These are phyloP conservation scores for Nepenthes gracilis DNA, from an alignment of 148 eudicot genomes.

Conservation along the genomic window DNA sequence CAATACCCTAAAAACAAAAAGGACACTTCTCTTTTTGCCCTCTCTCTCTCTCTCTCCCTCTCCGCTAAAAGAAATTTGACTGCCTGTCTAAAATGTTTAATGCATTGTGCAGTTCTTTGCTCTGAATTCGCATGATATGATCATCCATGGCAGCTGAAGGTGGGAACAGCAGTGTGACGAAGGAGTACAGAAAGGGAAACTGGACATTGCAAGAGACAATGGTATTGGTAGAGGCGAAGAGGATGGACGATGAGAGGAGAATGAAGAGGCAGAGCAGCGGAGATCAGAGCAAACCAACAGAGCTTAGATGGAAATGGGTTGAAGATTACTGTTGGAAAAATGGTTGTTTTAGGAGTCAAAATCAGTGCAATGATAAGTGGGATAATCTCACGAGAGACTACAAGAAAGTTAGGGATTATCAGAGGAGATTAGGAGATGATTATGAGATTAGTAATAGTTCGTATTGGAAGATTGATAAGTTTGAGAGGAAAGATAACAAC, in stretches of 20 bases:
- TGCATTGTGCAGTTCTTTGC: too few relatives aligned
- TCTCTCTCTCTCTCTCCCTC: not conserved
- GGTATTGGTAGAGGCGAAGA: conserved; percentile 72
- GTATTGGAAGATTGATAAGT: conserved; percentile 71
- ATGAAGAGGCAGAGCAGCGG: not conserved
- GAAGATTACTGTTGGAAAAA: conserved; percentile 78
- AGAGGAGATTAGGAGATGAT: conserved; percentile 9
- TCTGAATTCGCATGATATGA: not conserved
- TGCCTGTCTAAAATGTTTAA: not conserved
- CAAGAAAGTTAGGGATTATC: conserved; percentile 45
- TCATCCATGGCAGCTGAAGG: not conserved
- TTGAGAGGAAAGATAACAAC: conserved; percentile 59
- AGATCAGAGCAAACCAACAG: conserved; percentile 19
- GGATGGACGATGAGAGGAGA: conserved; percentile 71
- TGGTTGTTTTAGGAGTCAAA: conserved; percentile 75
- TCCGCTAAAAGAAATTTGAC: too few relatives aligned
- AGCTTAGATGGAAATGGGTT: conserved; percentile 85
- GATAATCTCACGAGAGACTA: conserved; percentile 92
- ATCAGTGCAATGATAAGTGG: conserved; percentile 96
- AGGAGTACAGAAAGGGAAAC: conserved; percentile 87
- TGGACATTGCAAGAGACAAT: conserved; percentile 86
- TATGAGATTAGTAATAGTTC: not conserved
- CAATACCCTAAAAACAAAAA: too few relatives aligned
- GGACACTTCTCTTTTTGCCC: not conserved
- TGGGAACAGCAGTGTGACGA: conserved; percentile 8